Evolutionary conservation across 1,139 yeast species (phyloP), one percentile per base, ranked within the genome.

Genomic region (Diutina mesorugosa): DNA sequence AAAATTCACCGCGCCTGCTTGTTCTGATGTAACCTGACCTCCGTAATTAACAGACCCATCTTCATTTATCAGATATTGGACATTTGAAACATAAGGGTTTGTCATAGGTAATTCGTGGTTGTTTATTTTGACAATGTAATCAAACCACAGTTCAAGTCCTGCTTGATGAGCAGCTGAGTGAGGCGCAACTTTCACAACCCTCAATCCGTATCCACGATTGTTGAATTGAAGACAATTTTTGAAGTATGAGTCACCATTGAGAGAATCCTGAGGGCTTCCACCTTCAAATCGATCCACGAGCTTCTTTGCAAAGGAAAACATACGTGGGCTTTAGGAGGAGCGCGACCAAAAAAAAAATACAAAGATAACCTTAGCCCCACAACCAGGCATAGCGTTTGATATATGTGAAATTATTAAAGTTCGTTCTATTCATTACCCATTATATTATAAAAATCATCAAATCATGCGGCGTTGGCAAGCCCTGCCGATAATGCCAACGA

Each of bases 231-330:
- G 71, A 7, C 80, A 71, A 47, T 70, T 64, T 59, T 78, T 76
- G 69, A 81, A 84, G 64, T 83, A 84, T 1, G 83, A 74, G 63
- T 83, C 87, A 54, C 60, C 3, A 66, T 62, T 29, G 71, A 66
- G 28, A 69, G 67, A 28, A 70, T 61, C 55, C 66, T 67, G 26
- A 4, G 14, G 10, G 18, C 10, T 21, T 7, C 45, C 53, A 5
- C 66, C 68, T 64, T 90, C 97, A 53, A 91, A 77, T 32, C 90
- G 78, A 63, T 84, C 87, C 41, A 90, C 97, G 55, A 90, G 69
- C 64, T 84, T 87, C 67, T 85, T 88, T 9, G 97, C 97, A 70
- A 90, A 87, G 41, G 95, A 87, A 70, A 90, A 87, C 97, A 90
- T 90, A n/a, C 10, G 32, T 52, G 28, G 14, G 16, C 7, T 45